Base-by-base conservation (phyloP, 2,329 filamentous ascomycete genomes). In the Gnomoniopsis sp. region DNA sequence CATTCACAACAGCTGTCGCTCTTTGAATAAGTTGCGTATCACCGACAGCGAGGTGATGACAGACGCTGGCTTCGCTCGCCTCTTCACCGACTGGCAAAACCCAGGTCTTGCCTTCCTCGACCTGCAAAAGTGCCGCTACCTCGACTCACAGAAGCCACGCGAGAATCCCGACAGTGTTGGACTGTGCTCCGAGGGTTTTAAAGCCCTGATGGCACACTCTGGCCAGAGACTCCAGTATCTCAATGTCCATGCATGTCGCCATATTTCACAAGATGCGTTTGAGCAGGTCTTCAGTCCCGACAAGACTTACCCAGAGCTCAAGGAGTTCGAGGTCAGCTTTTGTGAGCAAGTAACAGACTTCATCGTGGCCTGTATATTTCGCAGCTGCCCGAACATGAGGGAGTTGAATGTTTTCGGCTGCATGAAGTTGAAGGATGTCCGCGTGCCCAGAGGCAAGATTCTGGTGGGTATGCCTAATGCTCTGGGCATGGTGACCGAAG, bases 201-300 rank as follows among this genome's bases (percentile, higher is more conserved):
- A 81, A 63, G 90, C 91, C 0, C 74, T 97, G 47, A 96, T 97
- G 90, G 75, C 77, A 0, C 93, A 97, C 69, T 96, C 92, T 0
- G 90, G 90, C 3, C 69, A 74, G 1, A 78, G 74, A 12, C 73
- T 98, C 2, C 79, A 80, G 60, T 77, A 82, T 44, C 77, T 98
- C 36, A 90, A 96, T 68, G 78, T 97, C n/a, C 84, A 90, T 15
- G 90, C 88, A 0, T 96, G 91, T 69, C 88, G 93, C 3, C 89
- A 96, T 70, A 93, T 98, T 63, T 82, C 85, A 1, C 79, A 82
- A 36, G 75, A 82, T 17, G 86, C 90, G 0, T 92, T 96, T 60
- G 85, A 90, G 62, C 81, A 87, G 11, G 87, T 89, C 0, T 97
- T 98, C 67, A 74, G 77, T 6, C 72, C 75, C 10, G 79, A 79